Base-by-base conservation (phyloP, 352 stramenopile genomes). In the Phytopythium vexans region DNA sequence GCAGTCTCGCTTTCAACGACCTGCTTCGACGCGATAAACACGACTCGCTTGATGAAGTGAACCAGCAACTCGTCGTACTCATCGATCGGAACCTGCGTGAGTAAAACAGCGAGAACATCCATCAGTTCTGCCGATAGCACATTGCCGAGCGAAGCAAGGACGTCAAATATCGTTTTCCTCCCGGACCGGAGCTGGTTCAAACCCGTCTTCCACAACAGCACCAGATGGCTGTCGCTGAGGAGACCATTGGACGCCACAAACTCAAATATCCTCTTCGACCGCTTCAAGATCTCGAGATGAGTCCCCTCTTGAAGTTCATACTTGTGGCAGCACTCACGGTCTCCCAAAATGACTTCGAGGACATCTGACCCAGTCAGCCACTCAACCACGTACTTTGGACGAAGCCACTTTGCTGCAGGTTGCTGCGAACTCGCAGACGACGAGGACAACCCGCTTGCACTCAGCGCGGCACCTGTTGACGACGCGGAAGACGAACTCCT, bases 211-310 rank as follows among this genome's bases (percentile, higher is more conserved):
- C 86, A 95, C 42, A 95, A 60, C 51, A 93, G 41, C 32, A 85
- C 61, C 37, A 95, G 56, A 50, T 94, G 82, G 9, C 66, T 66
- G 44, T 92, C 76, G 27, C 62, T 86, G 43, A 94, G 67, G 8
- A 82, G 58, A 0, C 72, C 71, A 14, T 82, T 69, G 11, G 72
- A 60, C 4, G 81, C 70, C 8, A 91, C 65, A 37, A 89, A 89
- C 48, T 81, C 67, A 48, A 92, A 81, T 41, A 95, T 69, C 31
- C 58, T 77, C 58, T 73, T 80, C 0, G 79, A 88, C 21, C 84
- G 77, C 53, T 93, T 94, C 8, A 93, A 58, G 8, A 95, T 72
- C 56, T 95, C 86, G 46, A 95, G 45, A 58, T 95, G 86, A 6
- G 80, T 80, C 7, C 83, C 80, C 56, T 88, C 82, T 58, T 83